Evolutionary conservation across 805 yeast genomes (phyloP).

Genomic region (Suhomyces sp.): DNA sequence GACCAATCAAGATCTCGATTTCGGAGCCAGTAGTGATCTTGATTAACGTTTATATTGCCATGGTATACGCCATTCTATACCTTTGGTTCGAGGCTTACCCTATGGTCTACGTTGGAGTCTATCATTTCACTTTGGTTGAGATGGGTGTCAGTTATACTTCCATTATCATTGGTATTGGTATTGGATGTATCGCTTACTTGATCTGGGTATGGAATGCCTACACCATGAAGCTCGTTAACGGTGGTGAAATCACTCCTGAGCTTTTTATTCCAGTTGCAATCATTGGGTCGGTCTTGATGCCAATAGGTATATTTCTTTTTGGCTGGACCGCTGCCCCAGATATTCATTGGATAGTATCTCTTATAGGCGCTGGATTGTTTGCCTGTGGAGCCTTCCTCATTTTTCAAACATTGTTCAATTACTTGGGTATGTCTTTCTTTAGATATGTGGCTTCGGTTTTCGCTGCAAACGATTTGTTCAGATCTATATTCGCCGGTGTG

Average conservation of each 20-base stretch:
- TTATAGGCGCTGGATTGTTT: constrained; percentile 21
- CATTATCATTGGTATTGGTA: constrained; percentile 44
- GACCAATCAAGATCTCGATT: constrained; percentile 50
- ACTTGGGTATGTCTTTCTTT: constrained; percentile 49
- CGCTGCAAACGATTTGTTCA: constrained; percentile 54
- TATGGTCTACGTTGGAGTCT: constrained; percentile 44
- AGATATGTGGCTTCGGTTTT: constrained; percentile 56
- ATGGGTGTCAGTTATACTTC: constrained; percentile 49
- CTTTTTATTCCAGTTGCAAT: constrained; percentile 21
- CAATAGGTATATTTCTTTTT: constrained; percentile 21
- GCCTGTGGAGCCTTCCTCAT: constrained; percentile 25
- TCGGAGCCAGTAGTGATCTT: constrained; percentile 58
- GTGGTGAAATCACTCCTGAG: constrained; percentile 16
- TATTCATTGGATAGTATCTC: constrained; percentile 21
- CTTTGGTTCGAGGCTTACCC: constrained; percentile 65
- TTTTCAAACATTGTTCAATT: constrained; percentile 54
- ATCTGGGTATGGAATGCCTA: constrained; percentile 9
- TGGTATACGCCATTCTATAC: constrained; percentile 53
- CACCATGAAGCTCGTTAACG: constrained; percentile 14
- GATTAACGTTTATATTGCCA: constrained; percentile 50
- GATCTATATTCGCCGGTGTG: constrained; percentile 54
- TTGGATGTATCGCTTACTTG: constrained; percentile 13
- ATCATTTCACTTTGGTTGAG: constrained; percentile 49
- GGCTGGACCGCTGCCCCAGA: constrained; percentile 20
- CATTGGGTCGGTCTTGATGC: constrained; percentile 21